Conservation (phyloP, 495 filamentous ascomycete genomes). For the Tuber melanosporum region DNA sequence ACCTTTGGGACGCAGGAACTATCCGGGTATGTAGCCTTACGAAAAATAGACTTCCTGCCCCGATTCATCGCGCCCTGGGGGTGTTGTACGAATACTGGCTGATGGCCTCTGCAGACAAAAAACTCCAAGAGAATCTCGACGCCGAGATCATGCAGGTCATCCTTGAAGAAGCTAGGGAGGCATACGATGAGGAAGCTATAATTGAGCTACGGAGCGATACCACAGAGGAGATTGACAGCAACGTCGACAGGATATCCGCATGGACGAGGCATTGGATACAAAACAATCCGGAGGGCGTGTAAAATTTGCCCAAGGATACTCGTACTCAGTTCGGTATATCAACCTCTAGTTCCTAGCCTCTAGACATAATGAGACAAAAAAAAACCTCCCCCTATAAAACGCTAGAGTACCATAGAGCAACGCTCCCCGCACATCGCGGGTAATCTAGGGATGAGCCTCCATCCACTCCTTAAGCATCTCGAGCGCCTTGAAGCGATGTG, state of each 20-base stretch:
- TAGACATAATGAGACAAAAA: conserved; percentile 12
- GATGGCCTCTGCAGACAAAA: conserved; percentile 60
- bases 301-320: conserved; percentile 15
- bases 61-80: not conserved
- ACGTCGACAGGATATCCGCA: conserved; percentile 71
- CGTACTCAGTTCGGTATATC: conserved; percentile 25
- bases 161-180: conserved; percentile 78
- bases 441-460: conserved; percentile 45
- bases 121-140: conserved; percentile 93
- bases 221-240: conserved; percentile 75
- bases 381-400: conserved; percentile 3
- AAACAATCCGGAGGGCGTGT: conserved; percentile 47
- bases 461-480: conserved; percentile 82
- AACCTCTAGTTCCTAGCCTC: conserved; percentile 8
- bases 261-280: conserved; percentile 81
- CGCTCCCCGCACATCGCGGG: not conserved
- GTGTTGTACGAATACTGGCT: conserved; percentile 9
- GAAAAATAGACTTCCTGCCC: not conserved
- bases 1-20: conserved; percentile 19
- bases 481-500: conserved; percentile 79
- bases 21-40: conserved; percentile 24
- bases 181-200: conserved; percentile 80
- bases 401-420: not conserved
- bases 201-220: conserved; percentile 82
- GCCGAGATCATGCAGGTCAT: conserved; percentile 96